A percentile compares a stretch with the other conserved stretches of the same genome.
These are phyloP conservation scores for Polytrichum commune DNA, from an alignment of 225 moss, liverwort and hornwort species.

Conservation along the genomic window DNA sequence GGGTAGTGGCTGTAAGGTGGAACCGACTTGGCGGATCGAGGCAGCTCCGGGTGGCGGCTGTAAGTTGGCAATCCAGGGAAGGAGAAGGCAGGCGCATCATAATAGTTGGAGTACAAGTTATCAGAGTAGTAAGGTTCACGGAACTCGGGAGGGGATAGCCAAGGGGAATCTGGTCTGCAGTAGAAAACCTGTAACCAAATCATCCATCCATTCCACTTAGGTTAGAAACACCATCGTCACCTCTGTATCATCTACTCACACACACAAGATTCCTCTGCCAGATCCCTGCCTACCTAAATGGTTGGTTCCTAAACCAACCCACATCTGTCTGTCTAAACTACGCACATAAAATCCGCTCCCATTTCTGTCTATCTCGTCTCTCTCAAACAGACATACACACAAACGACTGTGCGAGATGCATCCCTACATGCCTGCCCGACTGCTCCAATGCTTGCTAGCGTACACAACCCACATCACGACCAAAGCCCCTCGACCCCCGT, in stretches of 20 bases:
- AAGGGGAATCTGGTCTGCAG: slow-evolving; percentile 26
- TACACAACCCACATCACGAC: too few species aligned
- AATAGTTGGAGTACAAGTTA: slow-evolving; percentile 13
- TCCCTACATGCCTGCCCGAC: too few species aligned
- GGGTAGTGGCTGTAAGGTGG: slow-evolving; percentile 32
- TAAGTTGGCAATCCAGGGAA: slow-evolving; percentile 14
- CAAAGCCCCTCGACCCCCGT: background rate
- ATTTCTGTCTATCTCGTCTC: too few species aligned
- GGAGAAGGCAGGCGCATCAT: slow-evolving; percentile 19
- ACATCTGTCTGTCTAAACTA: too few species aligned
- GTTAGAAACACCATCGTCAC: background rate
- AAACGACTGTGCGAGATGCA: too few species aligned
- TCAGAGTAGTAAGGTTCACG: slow-evolving; percentile 27
- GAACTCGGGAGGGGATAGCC: slow-evolving; percentile 12
- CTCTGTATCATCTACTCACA: background rate
- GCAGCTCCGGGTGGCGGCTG: slow-evolving; percentile 12
- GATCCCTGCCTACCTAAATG: background rate
- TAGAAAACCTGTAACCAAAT: slow-evolving; percentile 19
- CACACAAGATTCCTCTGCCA: background rate
- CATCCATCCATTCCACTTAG: background rate
- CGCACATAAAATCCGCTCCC: too few species aligned
- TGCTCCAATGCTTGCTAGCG: too few species aligned
- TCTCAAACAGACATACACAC: too few species aligned
- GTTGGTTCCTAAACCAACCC: too few species aligned
- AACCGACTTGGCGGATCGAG: slow-evolving; percentile 31